Base-by-base conservation (phyloP, 2,329 filamentous ascomycete genomes). In the Colletotrichum agaves region DNA sequence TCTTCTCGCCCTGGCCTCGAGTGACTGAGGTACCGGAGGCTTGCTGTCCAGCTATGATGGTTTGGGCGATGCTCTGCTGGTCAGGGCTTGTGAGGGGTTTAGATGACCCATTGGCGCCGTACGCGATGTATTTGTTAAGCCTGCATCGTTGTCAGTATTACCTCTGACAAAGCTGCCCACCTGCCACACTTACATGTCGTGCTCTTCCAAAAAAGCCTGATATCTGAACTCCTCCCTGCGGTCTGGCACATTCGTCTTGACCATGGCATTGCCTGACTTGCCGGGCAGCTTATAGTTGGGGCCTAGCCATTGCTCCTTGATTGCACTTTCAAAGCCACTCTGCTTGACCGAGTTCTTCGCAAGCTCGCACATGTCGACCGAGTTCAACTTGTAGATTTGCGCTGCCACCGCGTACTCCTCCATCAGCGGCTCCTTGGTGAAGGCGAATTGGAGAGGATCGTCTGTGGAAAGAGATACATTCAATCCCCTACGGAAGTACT, bases 391-490 rank as follows among this genome's bases (percentile, higher is more conserved):
- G 83, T 98, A 99, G 67, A 99, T 99, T 80, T 99, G 96, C 4
- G 96, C 96, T 3, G 96, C 96, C 8, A 99, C 96, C 0, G 95
- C 94, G 75, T 99, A 99, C 77, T 99, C 96, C 78, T 99, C 96
- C 72, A 99, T 99, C 64, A 99, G 81, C 1, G 96, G 96, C 78
- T 99, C 96, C 75, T 98, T 99, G 5, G 96, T 99, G 76, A 98
- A 99, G 2, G 96, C 96, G 77, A 99, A 99, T 76, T 99, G 96
- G 52, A 99, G 85, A 21, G 96, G 96, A 76, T 99, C 96, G 75
- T 99, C 96, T 0, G 96, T 98, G 2, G 95, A 98, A 5, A 99
- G 83, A 1, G 95, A 98, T 6, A 99, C 94, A 76, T 99, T 99
- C 58, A 99, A 82, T 0, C 96, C 96, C 62, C 96, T 90, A 75